A percentile compares a stretch with the other conserved stretches of the same genome.
phyloP scores from a whole-genome alignment of 345 rosid species.

The Microcos paniculata region DNA sequence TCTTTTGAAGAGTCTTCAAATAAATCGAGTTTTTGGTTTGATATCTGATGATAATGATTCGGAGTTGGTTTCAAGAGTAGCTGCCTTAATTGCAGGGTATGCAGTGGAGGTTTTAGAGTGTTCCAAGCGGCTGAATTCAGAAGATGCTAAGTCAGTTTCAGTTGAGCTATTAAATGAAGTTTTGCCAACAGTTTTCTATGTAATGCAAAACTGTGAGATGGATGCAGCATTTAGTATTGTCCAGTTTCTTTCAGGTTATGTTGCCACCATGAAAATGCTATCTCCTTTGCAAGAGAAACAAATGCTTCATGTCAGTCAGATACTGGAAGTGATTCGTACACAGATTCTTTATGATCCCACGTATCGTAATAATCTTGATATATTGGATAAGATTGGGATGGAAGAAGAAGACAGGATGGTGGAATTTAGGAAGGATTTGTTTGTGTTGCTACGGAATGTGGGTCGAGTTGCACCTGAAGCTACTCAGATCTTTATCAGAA shows the following conservation, averaged over 20 bases:
- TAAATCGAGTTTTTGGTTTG: constrained; percentile 67
- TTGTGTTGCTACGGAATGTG: constrained; percentile 73
- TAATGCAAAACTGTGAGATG: constrained; percentile 71
- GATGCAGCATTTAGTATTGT: constrained; percentile 61
- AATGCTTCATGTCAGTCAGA: constrained; percentile 59
- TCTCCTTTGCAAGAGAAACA: constrained; percentile 75
- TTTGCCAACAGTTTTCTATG: constrained; percentile 74
- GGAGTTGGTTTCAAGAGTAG: constrained; percentile 58
- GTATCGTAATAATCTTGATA: constrained; percentile 67
- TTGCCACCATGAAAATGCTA: constrained; percentile 73
- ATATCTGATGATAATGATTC: constrained; percentile 58
- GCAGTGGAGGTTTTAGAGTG: constrained; percentile 87
- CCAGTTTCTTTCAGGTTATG: constrained; percentile 80
- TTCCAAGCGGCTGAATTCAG: constrained; percentile 62
- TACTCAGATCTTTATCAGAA: constrained; percentile 71
- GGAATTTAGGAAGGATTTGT: constrained; percentile 81
- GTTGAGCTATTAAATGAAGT: constrained; percentile 79
- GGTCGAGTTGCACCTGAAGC: constrained; percentile 88
- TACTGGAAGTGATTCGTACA: constrained; percentile 72
- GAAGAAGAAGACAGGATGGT: constrained; percentile 93
- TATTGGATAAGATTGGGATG: constrained; percentile 75
- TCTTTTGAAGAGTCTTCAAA: constrained; percentile 68
- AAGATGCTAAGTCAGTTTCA: constrained; percentile 53
- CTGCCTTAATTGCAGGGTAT: constrained; percentile 76
- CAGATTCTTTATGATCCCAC: constrained; percentile 77